phyloP scores from a whole-genome alignment of 2,329 filamentous ascomycete genomes.

The Leptosphaerulina australis region DNA sequence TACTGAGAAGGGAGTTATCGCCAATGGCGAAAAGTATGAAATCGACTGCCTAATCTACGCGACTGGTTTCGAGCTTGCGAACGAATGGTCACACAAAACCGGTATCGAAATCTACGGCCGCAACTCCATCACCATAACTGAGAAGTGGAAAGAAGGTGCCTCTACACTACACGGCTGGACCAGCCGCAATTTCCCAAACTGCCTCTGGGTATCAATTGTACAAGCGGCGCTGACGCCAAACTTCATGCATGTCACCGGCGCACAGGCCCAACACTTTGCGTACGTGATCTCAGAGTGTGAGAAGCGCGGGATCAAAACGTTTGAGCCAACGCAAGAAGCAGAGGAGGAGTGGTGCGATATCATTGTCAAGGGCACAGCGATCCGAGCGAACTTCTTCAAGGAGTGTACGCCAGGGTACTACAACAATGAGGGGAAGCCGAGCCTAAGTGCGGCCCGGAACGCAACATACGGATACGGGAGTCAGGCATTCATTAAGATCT shows the following conservation, averaged over 20 bases:
- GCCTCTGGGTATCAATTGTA: conserved; percentile 50
- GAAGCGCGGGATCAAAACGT: conserved; percentile 32
- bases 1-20: conserved; percentile 54
- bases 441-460: conserved; percentile 27
- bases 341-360: conserved; percentile 56
- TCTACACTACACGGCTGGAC: conserved; percentile 61
- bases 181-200: conserved; percentile 62
- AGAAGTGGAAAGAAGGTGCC: conserved; percentile 56
- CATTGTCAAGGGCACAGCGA: conserved; percentile 51
- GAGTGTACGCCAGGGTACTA: conserved; percentile 63
- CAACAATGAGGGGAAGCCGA: conserved; percentile 46
- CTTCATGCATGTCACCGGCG: conserved; percentile 34
- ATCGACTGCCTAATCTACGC: conserved; percentile 56
- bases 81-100: conserved; percentile 40
- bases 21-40: conserved; percentile 56
- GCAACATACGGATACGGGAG: conserved; percentile 40
- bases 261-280: conserved; percentile 51
- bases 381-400: conserved; percentile 48
- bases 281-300: conserved; percentile 52
- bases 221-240: conserved; percentile 34
- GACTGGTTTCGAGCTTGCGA: conserved; percentile 53
- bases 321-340: conserved; percentile 56
- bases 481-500: conserved; percentile 39
- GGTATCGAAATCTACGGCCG: conserved; percentile 54
- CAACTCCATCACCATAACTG: conserved; percentile 52